These are phyloP conservation scores for Halophytophthora polymorphica DNA, from an alignment of 352 stramenopile species.

Conservation along the genomic window DNA sequence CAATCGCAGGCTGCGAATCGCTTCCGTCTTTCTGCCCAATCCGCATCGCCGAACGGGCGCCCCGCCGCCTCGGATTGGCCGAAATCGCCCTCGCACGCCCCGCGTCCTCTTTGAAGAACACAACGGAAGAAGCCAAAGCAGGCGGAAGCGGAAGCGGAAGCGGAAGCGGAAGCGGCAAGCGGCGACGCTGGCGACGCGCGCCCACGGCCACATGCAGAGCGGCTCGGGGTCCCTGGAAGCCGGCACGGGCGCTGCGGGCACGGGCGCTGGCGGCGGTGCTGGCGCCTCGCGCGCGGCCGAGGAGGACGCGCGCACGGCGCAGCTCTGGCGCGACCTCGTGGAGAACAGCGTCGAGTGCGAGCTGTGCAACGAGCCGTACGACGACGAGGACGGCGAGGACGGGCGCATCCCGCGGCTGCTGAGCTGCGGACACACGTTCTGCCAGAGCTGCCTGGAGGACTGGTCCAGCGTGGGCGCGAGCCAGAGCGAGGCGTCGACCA, in stretches of 20 bases:
- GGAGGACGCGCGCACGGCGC: constrained; percentile 48
- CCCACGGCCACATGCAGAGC: too few species aligned
- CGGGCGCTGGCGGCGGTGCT: neutral
- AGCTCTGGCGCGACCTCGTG: constrained; percentile 70
- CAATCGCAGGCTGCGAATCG: too few species aligned
- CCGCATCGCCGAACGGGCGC: neutral
- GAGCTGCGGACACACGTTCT: constrained; percentile 79
- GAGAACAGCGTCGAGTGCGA: constrained; percentile 83
- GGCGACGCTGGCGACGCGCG: too few species aligned
- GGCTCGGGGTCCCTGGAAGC: too few species aligned
- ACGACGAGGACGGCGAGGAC: constrained; percentile 51
- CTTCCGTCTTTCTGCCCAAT: too few species aligned
- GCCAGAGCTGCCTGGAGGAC: constrained; percentile 70
- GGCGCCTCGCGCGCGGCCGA: constrained; percentile 6
- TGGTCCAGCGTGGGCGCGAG: constrained; percentile 44
- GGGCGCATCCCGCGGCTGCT: constrained; percentile 71
- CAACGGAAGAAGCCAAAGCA: neutral
- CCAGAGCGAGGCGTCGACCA: constrained; percentile 12
- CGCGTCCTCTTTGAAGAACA: neutral
- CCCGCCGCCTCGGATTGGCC: neutral
- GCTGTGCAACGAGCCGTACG: constrained; percentile 84
- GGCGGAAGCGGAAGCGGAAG: neutral
- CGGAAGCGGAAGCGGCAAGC: too few species aligned
- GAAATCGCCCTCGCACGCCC: too few species aligned
- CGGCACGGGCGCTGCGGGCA: neutral